Conservation (phyloP, 1,284 basidiomycete species). For the Ganoderma resinaceum region DNA sequence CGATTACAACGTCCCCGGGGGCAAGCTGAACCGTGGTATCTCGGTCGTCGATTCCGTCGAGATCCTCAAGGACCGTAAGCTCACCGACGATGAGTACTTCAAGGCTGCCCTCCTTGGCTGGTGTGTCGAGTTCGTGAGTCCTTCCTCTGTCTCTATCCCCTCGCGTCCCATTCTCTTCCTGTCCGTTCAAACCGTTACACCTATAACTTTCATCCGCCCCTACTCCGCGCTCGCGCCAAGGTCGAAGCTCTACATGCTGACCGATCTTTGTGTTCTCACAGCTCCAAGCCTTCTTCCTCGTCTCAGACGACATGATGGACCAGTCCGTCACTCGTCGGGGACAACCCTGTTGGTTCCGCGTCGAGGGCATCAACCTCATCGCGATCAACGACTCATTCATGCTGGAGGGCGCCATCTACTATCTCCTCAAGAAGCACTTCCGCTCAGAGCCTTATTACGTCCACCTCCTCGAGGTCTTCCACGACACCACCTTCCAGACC, state of each 20-base stretch:
- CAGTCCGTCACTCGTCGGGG: constrained; percentile 92
- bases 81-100: constrained; percentile 88
- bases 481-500: constrained; percentile 92
- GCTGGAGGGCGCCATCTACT: constrained; percentile 95
- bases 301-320: constrained; percentile 99
- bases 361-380: constrained; percentile 81
- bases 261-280: constrained; percentile 41
- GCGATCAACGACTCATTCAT: constrained; percentile 98
- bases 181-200: neutral
- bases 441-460: constrained; percentile 84
- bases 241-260: constrained; percentile 3
- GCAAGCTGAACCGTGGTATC: constrained; percentile 96
- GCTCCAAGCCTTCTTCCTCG: constrained; percentile 98
- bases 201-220: neutral
- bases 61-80: constrained; percentile 78
- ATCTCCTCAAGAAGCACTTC: constrained; percentile 91
- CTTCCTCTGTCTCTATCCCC: neutral
- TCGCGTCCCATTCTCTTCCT: neutral
- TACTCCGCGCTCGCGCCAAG: neutral
- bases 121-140: constrained; percentile 92
- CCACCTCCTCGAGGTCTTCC: constrained; percentile 91
- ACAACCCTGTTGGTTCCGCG: constrained; percentile 97
- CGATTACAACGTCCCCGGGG: constrained; percentile 94
- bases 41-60: constrained; percentile 94
- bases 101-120: constrained; percentile 93